Evolutionary conservation across 176 grass and related monocot species (phyloP).

Genomic region (Triticum monococcum): DNA sequence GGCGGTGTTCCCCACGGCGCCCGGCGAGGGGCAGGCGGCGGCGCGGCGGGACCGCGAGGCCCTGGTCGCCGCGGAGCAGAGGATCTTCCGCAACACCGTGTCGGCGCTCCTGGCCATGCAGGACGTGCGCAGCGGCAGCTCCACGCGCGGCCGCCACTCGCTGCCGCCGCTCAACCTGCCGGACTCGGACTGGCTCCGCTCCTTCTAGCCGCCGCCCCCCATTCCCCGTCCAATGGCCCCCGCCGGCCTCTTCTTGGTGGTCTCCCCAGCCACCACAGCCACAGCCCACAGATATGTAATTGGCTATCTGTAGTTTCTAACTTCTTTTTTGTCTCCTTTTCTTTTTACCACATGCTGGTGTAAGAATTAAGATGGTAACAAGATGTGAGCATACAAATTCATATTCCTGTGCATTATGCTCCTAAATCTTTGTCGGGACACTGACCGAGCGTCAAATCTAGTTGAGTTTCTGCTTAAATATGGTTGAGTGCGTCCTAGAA

Average conservation of each 20-base stretch:
- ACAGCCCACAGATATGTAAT: neutral
- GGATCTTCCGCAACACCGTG: constrained; percentile 74
- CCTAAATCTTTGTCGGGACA: neutral
- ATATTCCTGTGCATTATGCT: neutral
- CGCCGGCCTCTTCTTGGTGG: neutral
- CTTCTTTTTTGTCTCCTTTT: neutral
- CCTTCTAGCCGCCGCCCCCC: constrained; percentile 42
- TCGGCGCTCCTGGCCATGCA: constrained; percentile 77
- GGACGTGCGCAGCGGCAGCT: constrained; percentile 78
- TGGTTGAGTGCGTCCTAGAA: neutral
- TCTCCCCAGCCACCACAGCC: neutral
- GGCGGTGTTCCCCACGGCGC: constrained; percentile 37
- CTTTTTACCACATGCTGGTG: neutral
- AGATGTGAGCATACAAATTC: neutral
- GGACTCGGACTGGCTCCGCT: constrained; percentile 60
- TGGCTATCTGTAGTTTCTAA: neutral
- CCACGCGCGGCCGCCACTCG: constrained; percentile 72
- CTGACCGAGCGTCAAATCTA: neutral
- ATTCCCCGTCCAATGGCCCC: constrained; percentile 40
- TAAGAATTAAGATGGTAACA: neutral
- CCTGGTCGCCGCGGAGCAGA: constrained; percentile 55
- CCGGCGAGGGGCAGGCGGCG: constrained; percentile 30
- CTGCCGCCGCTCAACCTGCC: constrained; percentile 77
- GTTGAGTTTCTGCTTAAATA: neutral
- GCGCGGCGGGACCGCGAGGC: constrained; percentile 28